These are phyloP conservation scores for Podaxis sp. DNA, from an alignment of 768 basidiomycete genomes.

Conservation along the genomic window DNA sequence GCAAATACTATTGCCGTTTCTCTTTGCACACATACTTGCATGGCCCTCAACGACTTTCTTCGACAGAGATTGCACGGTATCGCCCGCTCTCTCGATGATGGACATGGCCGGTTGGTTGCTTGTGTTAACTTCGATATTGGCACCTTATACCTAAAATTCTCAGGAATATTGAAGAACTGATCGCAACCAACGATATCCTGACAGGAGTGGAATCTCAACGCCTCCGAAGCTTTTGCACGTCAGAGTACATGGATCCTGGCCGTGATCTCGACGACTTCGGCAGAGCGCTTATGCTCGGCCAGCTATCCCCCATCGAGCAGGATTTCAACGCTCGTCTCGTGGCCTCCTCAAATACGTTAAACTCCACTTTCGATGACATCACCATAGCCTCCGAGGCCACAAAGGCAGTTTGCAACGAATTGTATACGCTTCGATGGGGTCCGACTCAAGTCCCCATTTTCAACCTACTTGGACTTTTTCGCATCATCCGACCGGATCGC, in stretches of 20 bases:
- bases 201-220: slow-evolving; percentile 37
- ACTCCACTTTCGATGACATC: slow-evolving; percentile 12
- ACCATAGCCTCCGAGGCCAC: slow-evolving; percentile 18
- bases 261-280: slow-evolving; percentile 37
- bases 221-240: slow-evolving; percentile 33
- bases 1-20: neutral
- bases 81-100: slow-evolving; percentile 17
- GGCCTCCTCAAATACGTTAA: slow-evolving; percentile 2
- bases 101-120: slow-evolving; percentile 22
- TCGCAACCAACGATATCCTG: slow-evolving; percentile 29
- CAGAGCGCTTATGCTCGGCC: slow-evolving; percentile 22
- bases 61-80: slow-evolving; percentile 11
- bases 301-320: slow-evolving; percentile 23
- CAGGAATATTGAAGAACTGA: slow-evolving; percentile 29
- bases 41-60: slow-evolving; percentile 10
- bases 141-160: neutral
- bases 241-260: slow-evolving; percentile 30
- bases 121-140: neutral
- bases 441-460: slow-evolving; percentile 38
- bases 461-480: slow-evolving; percentile 33
- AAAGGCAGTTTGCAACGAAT: slow-evolving; percentile 19
- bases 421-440: slow-evolving; percentile 36
- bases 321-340: slow-evolving; percentile 25
- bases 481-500: slow-evolving; percentile 22
- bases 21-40: neutral